Evolutionary conservation across 768 basidiomycete genomes (phyloP), one percentile per base, ranked within the genome.

Genomic region (Phanerochaete carnosa): DNA sequence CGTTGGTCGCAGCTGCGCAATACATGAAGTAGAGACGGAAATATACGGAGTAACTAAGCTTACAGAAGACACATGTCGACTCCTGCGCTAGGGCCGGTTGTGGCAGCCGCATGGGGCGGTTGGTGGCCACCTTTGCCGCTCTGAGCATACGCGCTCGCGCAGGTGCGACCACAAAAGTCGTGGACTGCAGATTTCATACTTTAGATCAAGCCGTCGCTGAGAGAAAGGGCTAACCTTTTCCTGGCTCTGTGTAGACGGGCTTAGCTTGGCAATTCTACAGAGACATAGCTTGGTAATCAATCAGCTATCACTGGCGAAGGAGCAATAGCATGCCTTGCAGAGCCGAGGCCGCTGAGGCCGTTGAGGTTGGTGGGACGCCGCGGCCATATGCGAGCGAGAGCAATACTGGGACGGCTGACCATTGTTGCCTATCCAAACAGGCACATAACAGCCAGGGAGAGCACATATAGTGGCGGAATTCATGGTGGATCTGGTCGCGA

Each of bases 1-100:
- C 49, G 58, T 43, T 54, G 26, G 28, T n/a, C 37, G 25, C 69
- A 70, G 15, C 69, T 70, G 28, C 11, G 16, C 26, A 2, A 11
- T 6, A 7, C 6, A n/a, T 35, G 8, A 35, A 15, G 33, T 15
- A 7, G 33, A 15, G 15, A 35, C 33, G 8, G 33, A 15, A 35
- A 35, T 7, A 7, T 35, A 15, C 33, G 39, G 16, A 43, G 4
- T 4, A 43, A 19, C n/a, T n/a, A 9, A 19, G 16, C 39, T 7
- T 19, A 43, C 39, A 43, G 39, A 43, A 43, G 39, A 43, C 39
- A 43, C 8, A 19, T 9, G 19, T 43, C 39, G 33, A 7, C 33
- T 35, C 8, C 33, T 15, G 8, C 8, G 7, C 33, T 35, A 35
- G 15, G 15, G 8, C 8, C 33, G 15, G 33, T 35, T 15, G 33